These are phyloP conservation scores for Hyphopichia pseudoburtonii DNA, from an alignment of 1,139 yeast species.

Conservation along the genomic window DNA sequence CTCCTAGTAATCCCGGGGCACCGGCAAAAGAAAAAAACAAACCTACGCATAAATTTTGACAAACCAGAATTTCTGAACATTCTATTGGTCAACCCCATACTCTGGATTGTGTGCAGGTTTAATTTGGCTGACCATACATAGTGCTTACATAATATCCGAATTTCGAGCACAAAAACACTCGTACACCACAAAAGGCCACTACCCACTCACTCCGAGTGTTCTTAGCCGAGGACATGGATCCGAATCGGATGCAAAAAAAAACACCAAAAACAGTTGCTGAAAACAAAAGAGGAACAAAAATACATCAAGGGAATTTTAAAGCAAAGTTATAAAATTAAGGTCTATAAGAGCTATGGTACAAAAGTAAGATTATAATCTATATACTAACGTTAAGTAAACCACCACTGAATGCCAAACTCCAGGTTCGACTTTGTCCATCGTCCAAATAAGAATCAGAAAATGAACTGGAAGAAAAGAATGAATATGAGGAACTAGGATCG, in stretches of 20 bases:
- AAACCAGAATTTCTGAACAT: constrained; percentile 7
- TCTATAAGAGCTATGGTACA: too few relatives aligned
- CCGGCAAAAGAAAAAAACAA: not conserved
- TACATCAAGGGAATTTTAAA: too few relatives aligned
- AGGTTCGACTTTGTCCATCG: constrained; percentile 85
- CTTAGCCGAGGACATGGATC: too few relatives aligned
- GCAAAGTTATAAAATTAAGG: too few relatives aligned
- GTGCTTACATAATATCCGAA: too few relatives aligned
- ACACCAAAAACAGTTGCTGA: too few relatives aligned
- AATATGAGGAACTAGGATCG: constrained; percentile 66
- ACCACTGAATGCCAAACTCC: constrained; percentile 83
- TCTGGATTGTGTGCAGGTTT: constrained; percentile 1
- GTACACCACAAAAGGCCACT: too few relatives aligned
- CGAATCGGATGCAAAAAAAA: too few relatives aligned
- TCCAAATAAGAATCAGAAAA: constrained; percentile 63
- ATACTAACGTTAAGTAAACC: constrained; percentile 25
- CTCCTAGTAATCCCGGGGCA: constrained; percentile 8
- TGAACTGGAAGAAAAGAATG: constrained; percentile 57
- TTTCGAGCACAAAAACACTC: too few relatives aligned
- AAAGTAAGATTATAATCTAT: not conserved
- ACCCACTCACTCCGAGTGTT: not conserved
- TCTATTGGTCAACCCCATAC: constrained; percentile 8
- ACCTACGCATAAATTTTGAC: too few relatives aligned
- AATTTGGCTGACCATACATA: constrained; percentile 1
- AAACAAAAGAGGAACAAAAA: too few relatives aligned